Percentiles rank a stretch among this genome's conserved stretches.
Conservation (phyloP, 192 early-diverging fungal genomes). For the Coemansia sp. region DNA sequence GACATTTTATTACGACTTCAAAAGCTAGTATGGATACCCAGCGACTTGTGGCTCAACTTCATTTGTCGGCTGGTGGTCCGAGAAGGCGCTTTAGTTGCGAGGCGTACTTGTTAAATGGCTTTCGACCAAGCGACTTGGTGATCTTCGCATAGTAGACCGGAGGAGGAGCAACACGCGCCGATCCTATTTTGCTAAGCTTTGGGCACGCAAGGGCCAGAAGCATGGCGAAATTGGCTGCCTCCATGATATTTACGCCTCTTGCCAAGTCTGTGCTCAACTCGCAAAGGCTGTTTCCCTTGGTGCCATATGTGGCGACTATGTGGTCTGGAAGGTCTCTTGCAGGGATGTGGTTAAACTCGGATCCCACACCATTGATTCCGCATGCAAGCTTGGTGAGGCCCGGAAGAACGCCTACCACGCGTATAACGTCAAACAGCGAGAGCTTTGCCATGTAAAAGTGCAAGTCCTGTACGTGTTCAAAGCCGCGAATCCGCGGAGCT, state of each 20-base stretch:
- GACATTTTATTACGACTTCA: no score
- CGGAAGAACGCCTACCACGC: not conserved
- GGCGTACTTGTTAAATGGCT: not conserved
- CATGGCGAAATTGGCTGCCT: not conserved
- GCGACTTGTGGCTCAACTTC: no score
- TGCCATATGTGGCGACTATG: not conserved
- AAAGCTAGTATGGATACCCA: no score
- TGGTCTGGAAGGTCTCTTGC: not conserved
- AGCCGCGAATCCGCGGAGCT: not conserved
- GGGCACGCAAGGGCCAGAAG: not conserved
- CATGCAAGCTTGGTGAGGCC: not conserved
- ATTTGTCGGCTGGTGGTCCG: no score
- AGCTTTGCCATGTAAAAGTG: not conserved
- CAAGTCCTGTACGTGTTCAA: not conserved
- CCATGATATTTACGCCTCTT: not conserved
- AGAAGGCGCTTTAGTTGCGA: not conserved
- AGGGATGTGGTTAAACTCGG: not conserved
- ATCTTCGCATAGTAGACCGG: not conserved
- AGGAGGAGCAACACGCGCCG: not conserved
- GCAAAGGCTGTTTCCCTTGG: not conserved
- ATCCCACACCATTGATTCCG: not conserved
- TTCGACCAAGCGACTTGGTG: not conserved
- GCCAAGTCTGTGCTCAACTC: not conserved
- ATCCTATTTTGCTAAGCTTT: not conserved
- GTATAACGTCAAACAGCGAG: not conserved